These are phyloP conservation scores for Pascua sp. DNA, from an alignment of 1,284 basidiomycete genomes.

Conservation along the genomic window DNA sequence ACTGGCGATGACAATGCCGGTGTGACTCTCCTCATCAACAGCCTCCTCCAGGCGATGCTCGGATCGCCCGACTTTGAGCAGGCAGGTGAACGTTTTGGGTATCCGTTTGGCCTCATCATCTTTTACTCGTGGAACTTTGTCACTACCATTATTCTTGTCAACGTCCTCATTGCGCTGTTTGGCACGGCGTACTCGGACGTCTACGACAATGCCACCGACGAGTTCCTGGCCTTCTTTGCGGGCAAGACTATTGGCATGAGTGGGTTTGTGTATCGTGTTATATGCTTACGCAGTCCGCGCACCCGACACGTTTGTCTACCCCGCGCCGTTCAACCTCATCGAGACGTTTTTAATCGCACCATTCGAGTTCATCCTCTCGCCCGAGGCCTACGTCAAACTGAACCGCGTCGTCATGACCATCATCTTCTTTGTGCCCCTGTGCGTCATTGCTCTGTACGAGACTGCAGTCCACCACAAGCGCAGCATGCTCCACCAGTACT, in stretches of 20 bases:
- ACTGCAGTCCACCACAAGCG: slow-evolving; percentile 56
- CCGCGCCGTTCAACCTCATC: slow-evolving; percentile 66
- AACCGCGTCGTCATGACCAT: slow-evolving; percentile 73
- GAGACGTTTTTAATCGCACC: slow-evolving; percentile 69
- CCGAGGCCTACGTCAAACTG: slow-evolving; percentile 52
- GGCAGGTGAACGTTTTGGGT: slow-evolving; percentile 55
- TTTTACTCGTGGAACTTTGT: slow-evolving; percentile 88
- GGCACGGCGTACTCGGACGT: slow-evolving; percentile 84
- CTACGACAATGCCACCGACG: slow-evolving; percentile 47
- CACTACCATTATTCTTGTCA: slow-evolving; percentile 82
- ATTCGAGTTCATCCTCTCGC: slow-evolving; percentile 61
- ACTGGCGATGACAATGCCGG: slow-evolving; percentile 68
- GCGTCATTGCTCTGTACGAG: slow-evolving; percentile 72
- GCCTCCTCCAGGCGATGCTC: slow-evolving; percentile 74
- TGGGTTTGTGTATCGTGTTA: slow-evolving; percentile 44
- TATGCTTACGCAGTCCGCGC: slow-evolving; percentile 64
- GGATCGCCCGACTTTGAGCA: slow-evolving; percentile 75
- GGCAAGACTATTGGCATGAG: slow-evolving; percentile 73
- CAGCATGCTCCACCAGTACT: slow-evolving; percentile 62
- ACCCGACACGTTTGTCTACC: slow-evolving; percentile 59
- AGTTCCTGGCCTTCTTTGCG: slow-evolving; percentile 76
- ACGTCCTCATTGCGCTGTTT: slow-evolving; percentile 92
- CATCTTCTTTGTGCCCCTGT: slow-evolving; percentile 76
- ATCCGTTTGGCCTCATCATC: slow-evolving; percentile 63
- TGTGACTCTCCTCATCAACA: slow-evolving; percentile 61